A percentile compares a stretch with the other conserved stretches of the same genome.
Evolutionary conservation across 371 early-diverging fungal species (phyloP).

Genomic region (Rhizomucor miehei): DNA sequence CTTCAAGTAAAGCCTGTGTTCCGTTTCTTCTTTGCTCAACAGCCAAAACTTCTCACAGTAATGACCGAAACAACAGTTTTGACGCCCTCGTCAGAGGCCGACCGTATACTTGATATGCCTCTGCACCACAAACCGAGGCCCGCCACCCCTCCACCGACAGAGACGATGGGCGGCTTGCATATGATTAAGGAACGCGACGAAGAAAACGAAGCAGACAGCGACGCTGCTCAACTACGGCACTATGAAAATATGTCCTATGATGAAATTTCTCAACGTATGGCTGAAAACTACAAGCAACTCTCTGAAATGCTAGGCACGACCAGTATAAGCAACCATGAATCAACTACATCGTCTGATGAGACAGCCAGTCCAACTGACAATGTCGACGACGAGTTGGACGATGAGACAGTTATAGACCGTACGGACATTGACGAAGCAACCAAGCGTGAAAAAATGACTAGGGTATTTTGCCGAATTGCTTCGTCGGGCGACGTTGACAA

Average conservation of each 20-base stretch:
- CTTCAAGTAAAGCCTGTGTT: too few relatives aligned
- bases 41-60: background rate
- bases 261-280: conserved; percentile 41
- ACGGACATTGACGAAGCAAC: conserved; percentile 35
- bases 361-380: conserved; percentile 1
- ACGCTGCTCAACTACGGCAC: conserved; percentile 20
- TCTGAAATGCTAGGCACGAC: conserved; percentile 29
- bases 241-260: conserved; percentile 48
- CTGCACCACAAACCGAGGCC: conserved; percentile 12
- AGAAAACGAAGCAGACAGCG: conserved; percentile 3
- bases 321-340: conserved; percentile 8
- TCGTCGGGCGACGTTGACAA: conserved; percentile 92
- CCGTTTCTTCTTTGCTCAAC: too few relatives aligned
- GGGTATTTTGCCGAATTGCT: conserved; percentile 56
- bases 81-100: conserved; percentile 8
- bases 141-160: background rate
- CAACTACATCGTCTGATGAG: conserved; percentile 11
- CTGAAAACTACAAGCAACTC: conserved; percentile 40
- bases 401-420: conserved; percentile 4
- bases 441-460: conserved; percentile 46
- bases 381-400: conserved; percentile 5
- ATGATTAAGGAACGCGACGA: conserved; percentile 26
- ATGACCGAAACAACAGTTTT: conserved; percentile 21
- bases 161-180: conserved; percentile 11
- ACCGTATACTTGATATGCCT: conserved; percentile 13